These are phyloP conservation scores for Quercus aquifolioides DNA, from an alignment of 306 rosid genomes.

Conservation along the genomic window DNA sequence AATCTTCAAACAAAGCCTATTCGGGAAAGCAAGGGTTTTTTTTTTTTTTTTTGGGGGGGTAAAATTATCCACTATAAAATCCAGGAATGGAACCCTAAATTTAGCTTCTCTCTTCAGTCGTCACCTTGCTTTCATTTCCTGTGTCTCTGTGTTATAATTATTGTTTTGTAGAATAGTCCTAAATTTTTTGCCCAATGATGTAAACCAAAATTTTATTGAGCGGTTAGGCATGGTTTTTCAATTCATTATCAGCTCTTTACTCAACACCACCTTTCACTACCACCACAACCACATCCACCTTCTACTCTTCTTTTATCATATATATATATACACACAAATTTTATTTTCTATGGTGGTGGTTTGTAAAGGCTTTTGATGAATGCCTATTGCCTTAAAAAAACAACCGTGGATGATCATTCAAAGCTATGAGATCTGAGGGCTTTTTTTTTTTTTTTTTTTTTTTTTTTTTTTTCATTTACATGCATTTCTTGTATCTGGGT, in stretches of 20 bases:
- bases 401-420: constrained; percentile 12
- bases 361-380: constrained; percentile 26
- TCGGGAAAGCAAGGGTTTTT: too few relatives aligned
- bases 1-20: too few relatives aligned
- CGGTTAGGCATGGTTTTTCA: constrained; percentile 19
- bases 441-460: background rate
- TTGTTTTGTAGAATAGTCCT: too few relatives aligned
- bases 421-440: constrained; percentile 41
- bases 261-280: background rate
- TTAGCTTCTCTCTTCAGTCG: too few relatives aligned
- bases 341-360: background rate
- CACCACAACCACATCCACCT: background rate
- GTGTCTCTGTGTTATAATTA: too few relatives aligned
- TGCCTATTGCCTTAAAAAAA: constrained; percentile 13
- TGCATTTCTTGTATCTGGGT: too few relatives aligned
- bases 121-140: too few relatives aligned
- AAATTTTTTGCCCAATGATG: constrained; percentile 31
- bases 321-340: background rate
- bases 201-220: constrained; percentile 15
- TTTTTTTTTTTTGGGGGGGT: too few relatives aligned
- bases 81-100: too few relatives aligned
- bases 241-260: constrained; percentile 15
- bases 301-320: background rate
- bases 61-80: too few relatives aligned
- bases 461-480: too few relatives aligned